A percentile compares a stretch with the other conserved stretches of the same genome.
These are phyloP conservation scores for Phytophthora cryptogea DNA, from an alignment of 352 stramenopile genomes.

Conservation along the genomic window DNA sequence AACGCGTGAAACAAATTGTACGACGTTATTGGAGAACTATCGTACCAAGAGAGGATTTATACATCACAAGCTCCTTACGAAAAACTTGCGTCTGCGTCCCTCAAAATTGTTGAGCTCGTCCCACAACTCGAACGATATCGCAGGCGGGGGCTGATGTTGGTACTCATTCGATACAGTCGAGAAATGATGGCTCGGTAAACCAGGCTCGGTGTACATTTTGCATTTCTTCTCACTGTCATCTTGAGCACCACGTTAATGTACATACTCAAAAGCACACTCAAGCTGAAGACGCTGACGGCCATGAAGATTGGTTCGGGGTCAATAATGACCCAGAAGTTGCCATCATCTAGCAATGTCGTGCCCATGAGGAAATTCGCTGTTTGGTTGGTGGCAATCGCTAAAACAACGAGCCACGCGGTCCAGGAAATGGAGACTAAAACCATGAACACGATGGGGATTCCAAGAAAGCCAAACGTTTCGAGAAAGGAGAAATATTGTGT, in stretches of 20 bases:
- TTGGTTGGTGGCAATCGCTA: constrained; percentile 35
- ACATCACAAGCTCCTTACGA: constrained; percentile 6
- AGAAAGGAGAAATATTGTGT: constrained; percentile 11
- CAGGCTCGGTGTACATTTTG: constrained; percentile 1
- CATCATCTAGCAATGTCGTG: constrained; percentile 41
- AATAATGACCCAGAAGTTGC: constrained; percentile 45
- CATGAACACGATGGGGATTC: constrained; percentile 16
- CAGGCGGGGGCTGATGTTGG: neutral
- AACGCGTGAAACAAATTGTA: neutral
- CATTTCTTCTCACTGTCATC: constrained; percentile 23
- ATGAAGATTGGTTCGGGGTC: constrained; percentile 12
- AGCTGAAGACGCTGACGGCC: constrained; percentile 15
- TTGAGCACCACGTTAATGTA: constrained; percentile 28
- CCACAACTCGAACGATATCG: constrained; percentile 12
- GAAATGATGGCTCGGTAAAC: neutral
- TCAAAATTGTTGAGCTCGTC: constrained; percentile 20
- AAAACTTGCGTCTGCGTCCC: constrained; percentile 16
- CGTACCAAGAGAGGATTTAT: neutral
- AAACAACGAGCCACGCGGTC: constrained; percentile 32
- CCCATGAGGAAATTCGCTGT: constrained; percentile 51
- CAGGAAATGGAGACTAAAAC: constrained; percentile 26
- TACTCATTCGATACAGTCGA: neutral
- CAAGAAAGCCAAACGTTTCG: constrained; percentile 24
- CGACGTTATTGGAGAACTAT: neutral
- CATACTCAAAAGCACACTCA: constrained; percentile 10